Evolutionary conservation across 495 filamentous ascomycete species (phyloP), one percentile per base, ranked within the genome.

Genomic region (Penicillium argentinense): DNA sequence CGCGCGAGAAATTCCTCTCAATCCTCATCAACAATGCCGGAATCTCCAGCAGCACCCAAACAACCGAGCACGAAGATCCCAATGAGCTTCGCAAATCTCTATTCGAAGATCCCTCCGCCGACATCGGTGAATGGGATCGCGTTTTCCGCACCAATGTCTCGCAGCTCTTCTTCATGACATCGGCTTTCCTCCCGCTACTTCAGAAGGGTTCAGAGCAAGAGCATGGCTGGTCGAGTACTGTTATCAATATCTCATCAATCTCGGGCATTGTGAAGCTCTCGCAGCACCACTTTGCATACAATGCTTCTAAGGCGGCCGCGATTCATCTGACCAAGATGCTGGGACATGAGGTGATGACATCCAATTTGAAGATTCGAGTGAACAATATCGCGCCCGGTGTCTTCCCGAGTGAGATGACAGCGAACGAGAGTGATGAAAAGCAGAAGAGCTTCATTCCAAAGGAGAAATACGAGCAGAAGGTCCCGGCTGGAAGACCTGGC

Each of bases 381-480:
- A 78, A 78, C 43, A 71, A 64, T 36, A 83, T 84, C 39, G 77
- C 80, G 0, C 80, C 80, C 1, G 74, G 76, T 12, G 75, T 79
- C 3, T 80, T 78, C 42, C 76, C 76, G 0, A 67, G 57, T 26
- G 77, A 79, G 55, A 79, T 81, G 75, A 83, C 80, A 5, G 61
- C 79, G 1, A 55, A 62, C 42, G 77, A 72, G 34, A 79, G 71
- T 49, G 68, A 72, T 39, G 72, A 77, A 42, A 70, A 75, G 46
- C 69, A 89, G 60, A 89, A 89, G 80, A 87, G 78, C 53, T 59
- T 69, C 3, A 56, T 91, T 4, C 70, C 77, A 0, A 73, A 74
- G 42, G 79, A 85, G 47, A 82, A 86, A 64, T 85, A 79, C 44
- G 65, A 73, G 51, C 60, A 66, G 16, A 79, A 78, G 57, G 69